A percentile compares a stretch with the other conserved stretches of the same genome.
These are phyloP conservation scores for Kewa caespitosa DNA, from an alignment of 179 eudicot species.

Conservation along the genomic window DNA sequence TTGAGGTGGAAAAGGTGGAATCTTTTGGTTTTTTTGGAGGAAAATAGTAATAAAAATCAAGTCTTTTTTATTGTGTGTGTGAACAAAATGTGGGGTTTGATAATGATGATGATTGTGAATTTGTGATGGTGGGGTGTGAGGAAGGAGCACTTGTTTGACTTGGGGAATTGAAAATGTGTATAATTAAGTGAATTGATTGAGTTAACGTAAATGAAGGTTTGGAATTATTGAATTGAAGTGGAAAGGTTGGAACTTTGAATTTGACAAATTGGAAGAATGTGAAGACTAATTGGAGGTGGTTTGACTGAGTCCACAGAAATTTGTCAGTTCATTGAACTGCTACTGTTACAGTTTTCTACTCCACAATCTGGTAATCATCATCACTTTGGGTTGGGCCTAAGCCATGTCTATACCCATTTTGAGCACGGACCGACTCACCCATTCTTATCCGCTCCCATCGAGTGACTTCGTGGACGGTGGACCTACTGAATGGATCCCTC, in stretches of 20 bases:
- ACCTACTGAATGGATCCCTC: no score
- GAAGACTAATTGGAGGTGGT: not conserved
- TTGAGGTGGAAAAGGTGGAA: slow-evolving; percentile 26
- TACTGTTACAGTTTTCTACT: no score
- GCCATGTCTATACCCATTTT: no score
- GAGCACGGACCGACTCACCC: no score
- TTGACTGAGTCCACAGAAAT: not conserved
- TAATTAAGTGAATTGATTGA: no score
- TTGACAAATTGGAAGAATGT: not conserved
- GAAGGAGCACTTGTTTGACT: not conserved
- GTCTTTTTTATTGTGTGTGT: no score
- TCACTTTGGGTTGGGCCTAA: no score
- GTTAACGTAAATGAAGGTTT: not conserved
- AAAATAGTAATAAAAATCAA: no score
- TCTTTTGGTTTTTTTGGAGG: slow-evolving; percentile 18
- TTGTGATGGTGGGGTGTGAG: not conserved
- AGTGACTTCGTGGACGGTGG: no score
- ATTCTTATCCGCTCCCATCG: no score
- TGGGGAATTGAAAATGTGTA: not conserved
- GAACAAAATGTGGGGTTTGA: not conserved
- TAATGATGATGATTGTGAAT: not conserved
- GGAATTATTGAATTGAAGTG: not conserved
- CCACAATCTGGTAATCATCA: no score
- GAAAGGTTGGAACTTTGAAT: slow-evolving; percentile 11
- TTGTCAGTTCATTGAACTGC: not conserved